Base-by-base conservation (phyloP, 495 filamentous ascomycete species). In the Aspergillus incahuasiensis region DNA sequence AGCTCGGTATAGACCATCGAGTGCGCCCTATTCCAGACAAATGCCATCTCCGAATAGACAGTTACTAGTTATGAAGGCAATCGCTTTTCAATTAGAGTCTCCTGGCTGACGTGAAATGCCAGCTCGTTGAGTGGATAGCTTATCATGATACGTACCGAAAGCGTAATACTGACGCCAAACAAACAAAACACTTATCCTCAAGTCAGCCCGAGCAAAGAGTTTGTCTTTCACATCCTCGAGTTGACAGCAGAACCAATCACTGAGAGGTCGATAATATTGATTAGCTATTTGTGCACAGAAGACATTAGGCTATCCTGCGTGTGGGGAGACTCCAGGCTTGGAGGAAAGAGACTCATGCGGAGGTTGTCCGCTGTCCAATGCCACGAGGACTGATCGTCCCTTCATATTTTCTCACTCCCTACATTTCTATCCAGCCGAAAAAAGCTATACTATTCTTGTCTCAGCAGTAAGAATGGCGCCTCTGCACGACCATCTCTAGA, bases 91-190 rank as follows among this genome's bases (percentile, higher is more conserved):
- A n/a, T n/a, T n/a, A n/a, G n/a, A n/a, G n/a, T n/a, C n/a, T n/a
- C n/a, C n/a, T n/a, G n/a, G n/a, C n/a, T n/a, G n/a, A n/a, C n/a
- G n/a, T n/a, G n/a, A n/a, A n/a, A n/a, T n/a, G n/a, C n/a, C n/a
- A n/a, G n/a, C n/a, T n/a, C n/a, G n/a, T n/a, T n/a, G n/a, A n/a
- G n/a, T n/a, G n/a, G n/a, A n/a, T n/a, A n/a, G n/a, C n/a, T 55
- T 28, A 55, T 13, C 39, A 49, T 28, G 32, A 46, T 48, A 55
- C 38, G 53, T 48, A 55, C 18, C 35, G 54, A 20, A 48, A 30
- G 45, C 44, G 54, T 57, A 57, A 51, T 57, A 50, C 54, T 28
- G 4, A 4, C 8, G 25, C 25, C 25, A 3, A 8, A 4, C 25
- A 3, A 8, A 28, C 4, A 28, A 3, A 28, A 28, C 25, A 28